Percentiles rank a stretch among this genome's conserved stretches.
phyloP scores from a whole-genome alignment of 768 basidiomycete species.

The Tylopilus rubrobrunneus region DNA sequence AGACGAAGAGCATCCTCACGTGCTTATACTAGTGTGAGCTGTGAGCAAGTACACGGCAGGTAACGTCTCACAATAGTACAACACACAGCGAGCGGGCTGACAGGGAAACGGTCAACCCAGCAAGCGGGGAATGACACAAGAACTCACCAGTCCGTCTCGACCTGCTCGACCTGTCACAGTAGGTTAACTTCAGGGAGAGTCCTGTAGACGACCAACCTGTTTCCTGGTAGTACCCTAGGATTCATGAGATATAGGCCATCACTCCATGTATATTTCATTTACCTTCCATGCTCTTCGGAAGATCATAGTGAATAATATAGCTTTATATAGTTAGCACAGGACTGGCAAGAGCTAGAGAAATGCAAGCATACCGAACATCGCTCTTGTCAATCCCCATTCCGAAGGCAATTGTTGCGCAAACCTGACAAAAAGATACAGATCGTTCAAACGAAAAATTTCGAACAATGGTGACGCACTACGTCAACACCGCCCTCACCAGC shows the following conservation, averaged over 20 bases:
- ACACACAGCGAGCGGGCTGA: constrained; percentile 74
- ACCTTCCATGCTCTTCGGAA: constrained; percentile 85
- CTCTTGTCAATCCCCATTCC: constrained; percentile 86
- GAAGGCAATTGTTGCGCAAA: constrained; percentile 79
- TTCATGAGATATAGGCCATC: neutral
- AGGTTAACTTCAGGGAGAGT: neutral
- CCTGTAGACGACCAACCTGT: constrained; percentile 47
- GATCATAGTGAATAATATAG: constrained; percentile 78
- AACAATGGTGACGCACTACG: constrained; percentile 42
- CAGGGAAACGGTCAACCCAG: neutral
- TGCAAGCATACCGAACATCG: constrained; percentile 54
- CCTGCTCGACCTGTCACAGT: constrained; percentile 63
- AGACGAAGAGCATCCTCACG: constrained; percentile 69
- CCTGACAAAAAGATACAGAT: constrained; percentile 35
- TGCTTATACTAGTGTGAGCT: constrained; percentile 38
- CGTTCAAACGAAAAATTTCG: neutral
- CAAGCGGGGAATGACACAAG: neutral
- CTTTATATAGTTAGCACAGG: constrained; percentile 28
- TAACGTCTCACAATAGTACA: constrained; percentile 68
- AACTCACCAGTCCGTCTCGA: constrained; percentile 66
- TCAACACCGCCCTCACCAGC: constrained; percentile 53
- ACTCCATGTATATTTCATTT: neutral
- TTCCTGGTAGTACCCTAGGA: constrained; percentile 79
- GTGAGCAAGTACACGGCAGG: neutral
- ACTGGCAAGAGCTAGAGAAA: neutral